Conservation (phyloP, 140 eudicot species). For the Bidens hawaiensis region DNA sequence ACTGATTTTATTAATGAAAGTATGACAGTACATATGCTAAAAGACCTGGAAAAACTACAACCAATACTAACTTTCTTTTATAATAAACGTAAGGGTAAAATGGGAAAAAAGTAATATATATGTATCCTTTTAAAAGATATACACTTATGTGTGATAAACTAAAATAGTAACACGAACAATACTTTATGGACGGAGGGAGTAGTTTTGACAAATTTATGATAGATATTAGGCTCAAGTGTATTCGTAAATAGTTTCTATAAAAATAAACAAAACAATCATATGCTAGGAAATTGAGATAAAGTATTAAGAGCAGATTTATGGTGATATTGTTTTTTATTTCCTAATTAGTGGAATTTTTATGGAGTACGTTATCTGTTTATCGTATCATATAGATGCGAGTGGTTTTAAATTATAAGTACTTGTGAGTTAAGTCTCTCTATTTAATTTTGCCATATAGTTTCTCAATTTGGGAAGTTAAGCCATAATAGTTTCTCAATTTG, state of each 20-base stretch:
- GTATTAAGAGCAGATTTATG: neutral
- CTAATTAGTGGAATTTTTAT: neutral
- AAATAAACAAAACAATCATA: neutral
- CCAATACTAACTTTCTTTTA: too few species aligned
- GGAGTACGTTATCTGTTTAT: neutral
- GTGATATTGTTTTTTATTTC: neutral
- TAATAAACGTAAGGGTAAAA: too few species aligned
- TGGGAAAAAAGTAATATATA: too few species aligned
- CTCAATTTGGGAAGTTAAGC: neutral
- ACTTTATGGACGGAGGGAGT: neutral
- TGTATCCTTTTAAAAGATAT: neutral
- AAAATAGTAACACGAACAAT: neutral
- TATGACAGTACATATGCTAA: neutral
- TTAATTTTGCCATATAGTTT: neutral
- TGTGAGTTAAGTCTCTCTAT: neutral
- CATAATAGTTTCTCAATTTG: neutral
- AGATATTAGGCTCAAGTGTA: too few species aligned
- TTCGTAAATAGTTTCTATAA: neutral
- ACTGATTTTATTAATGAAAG: neutral
- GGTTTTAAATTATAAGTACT: neutral
- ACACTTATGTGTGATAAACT: neutral
- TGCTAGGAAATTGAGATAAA: neutral
- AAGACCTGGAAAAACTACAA: neutral
- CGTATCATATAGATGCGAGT: neutral
- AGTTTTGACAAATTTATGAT: too few species aligned